phyloP scores from a whole-genome alignment of 345 rosid genomes.

The Chamaenerion angustifolium region DNA sequence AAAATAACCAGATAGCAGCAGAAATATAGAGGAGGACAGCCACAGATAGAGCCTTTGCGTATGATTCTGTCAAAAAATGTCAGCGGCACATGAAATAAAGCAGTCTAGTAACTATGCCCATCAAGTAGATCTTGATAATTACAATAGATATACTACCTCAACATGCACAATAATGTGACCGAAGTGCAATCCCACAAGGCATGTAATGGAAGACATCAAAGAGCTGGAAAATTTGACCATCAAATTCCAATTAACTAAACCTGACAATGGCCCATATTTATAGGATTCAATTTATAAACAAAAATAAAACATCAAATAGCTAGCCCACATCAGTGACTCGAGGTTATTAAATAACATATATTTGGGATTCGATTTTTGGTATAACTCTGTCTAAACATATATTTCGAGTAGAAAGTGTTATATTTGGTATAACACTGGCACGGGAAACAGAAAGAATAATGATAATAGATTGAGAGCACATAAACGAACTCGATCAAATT shows the following conservation, averaged over 20 bases:
- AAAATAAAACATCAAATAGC: too few species aligned
- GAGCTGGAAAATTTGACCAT: conserved; percentile 22
- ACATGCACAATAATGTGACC: conserved; percentile 39
- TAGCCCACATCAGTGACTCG: too few species aligned
- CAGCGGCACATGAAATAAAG: not conserved
- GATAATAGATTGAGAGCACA: too few species aligned
- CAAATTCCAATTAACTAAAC: conserved; percentile 1
- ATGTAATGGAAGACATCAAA: conserved; percentile 41
- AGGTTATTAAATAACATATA: too few species aligned
- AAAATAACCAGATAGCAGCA: conserved; percentile 29
- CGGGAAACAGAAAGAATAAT: too few species aligned
- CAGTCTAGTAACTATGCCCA: not conserved
- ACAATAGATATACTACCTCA: conserved; percentile 8
- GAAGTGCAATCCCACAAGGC: conserved; percentile 42
- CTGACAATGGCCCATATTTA: not conserved
- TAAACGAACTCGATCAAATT: too few species aligned
- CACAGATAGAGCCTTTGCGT: conserved; percentile 25
- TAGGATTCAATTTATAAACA: too few species aligned
- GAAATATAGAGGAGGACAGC: conserved; percentile 21
- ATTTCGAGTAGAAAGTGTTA: too few species aligned
- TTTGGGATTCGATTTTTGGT: too few species aligned
- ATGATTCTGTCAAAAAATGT: conserved; percentile 20
- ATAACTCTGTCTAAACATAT: too few species aligned
- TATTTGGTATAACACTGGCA: too few species aligned
- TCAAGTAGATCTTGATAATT: not conserved